Base-by-base conservation (phyloP, 495 filamentous ascomycete species). In the Neurospora sp. region DNA sequence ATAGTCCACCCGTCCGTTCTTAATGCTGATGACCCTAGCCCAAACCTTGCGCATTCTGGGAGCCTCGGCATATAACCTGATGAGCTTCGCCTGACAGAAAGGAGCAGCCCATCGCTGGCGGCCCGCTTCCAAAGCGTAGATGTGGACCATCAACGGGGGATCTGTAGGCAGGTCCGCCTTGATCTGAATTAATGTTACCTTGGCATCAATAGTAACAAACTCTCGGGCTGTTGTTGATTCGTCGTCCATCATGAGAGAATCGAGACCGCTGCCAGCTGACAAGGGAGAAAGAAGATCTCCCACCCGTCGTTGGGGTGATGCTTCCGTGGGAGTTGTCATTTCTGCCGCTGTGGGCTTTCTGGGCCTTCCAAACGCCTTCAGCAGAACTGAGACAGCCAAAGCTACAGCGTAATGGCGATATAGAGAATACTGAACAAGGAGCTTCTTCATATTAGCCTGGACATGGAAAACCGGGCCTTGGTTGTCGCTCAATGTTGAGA, bases 331-430 rank as follows among this genome's bases (percentile, higher is more conserved):
- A 0, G 74, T 73, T 40, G 39, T 70, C 1, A 72, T 72, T 40
- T 72, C 72, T 38, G 69, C 74, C n/a, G 75, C 48, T 8, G 74
- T 75, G 71, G 80, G 74, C 70, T 77, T 76, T 74, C 80, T 79
- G 0, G 84, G 83, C 42, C 83, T 86, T 75, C 87, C 83, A 78
- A 98, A 92, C 7, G 94, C 92, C 72, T 90, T 89, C 70, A 87
- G 86, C 14, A 99, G 80, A 9, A 96, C 91, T 72, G 89, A 90
- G 27, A 86, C 80, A 38, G 96, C 96, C 68, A 98, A 87, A 12
- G 91, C 92, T 38, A 95, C 84, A n/a, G 94, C 90, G 77, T 97
- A 98, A 77, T 97, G 95, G 6, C 95, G 90, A 79, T 96, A 98
- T 1, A 99, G 86, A 4, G 96, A 98, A 77, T 98, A 98, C 40